Conservation (phyloP, 148 eudicot species). For the Oxyria digyna region DNA sequence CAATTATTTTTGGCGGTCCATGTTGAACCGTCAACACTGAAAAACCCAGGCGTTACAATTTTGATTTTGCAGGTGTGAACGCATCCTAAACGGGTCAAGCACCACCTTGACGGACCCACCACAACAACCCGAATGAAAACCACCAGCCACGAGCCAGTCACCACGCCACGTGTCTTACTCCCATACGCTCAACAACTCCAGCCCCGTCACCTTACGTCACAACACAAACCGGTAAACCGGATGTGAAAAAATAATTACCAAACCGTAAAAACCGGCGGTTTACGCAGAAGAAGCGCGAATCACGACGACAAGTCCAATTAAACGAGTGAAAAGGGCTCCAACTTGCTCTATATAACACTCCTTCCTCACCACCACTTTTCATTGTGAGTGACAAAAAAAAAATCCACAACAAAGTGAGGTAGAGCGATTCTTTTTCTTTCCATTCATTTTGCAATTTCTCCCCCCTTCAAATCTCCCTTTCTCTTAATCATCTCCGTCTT, state of each 20-base stretch:
- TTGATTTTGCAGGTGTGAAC: neutral
- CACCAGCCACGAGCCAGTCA: neutral
- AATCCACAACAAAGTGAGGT: conserved; percentile 6
- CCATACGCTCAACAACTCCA: neutral
- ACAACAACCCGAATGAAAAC: neutral
- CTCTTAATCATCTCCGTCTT: conserved; percentile 8
- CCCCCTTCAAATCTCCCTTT: conserved; percentile 9
- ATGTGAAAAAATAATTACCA: no score
- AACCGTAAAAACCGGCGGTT: neutral
- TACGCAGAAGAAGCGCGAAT: neutral
- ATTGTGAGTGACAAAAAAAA: neutral
- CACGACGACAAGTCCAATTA: conserved; percentile 1
- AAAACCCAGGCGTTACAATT: neutral
- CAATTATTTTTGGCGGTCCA: no score
- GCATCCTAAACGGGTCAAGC: neutral
- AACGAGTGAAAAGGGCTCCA: neutral
- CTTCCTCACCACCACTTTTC: neutral
- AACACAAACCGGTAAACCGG: neutral
- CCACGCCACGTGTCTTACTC: neutral
- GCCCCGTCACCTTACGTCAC: neutral
- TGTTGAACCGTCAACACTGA: no score
- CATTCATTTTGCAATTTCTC: neutral
- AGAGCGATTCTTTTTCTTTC: neutral
- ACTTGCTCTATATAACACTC: neutral
- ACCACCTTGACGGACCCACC: neutral